Base-by-base conservation (phyloP, 169 alveolate species). In the Babesia bovis region DNA sequence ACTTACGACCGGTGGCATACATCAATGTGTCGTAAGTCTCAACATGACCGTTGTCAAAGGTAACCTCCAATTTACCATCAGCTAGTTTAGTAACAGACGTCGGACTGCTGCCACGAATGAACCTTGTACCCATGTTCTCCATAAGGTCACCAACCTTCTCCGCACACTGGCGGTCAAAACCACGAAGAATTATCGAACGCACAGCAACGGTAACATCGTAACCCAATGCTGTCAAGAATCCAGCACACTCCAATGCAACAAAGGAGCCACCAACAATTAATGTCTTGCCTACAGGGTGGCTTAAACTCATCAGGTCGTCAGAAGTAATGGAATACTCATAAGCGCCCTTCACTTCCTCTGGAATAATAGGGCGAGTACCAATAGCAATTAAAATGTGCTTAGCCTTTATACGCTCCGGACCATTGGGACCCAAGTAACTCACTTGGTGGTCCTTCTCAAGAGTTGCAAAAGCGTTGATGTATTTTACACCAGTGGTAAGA, bases 161-260 rank as follows among this genome's bases (percentile, higher is more conserved):
- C 21, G 97, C 94, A 67, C 97, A 93, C 66, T 94, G 98, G 26
- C 95, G 84, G 82, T 97, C 99, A 69, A 97, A 96, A 28, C 99
- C 99, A 76, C 99, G 92, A 57, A 97, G 90, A 28, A 96, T 72
- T 25, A 95, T 92, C n/a, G 99, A 94, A 41, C 96, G 94, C 44
- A 93, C 94, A 12, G 96, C 71, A 28, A 94, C 94, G 6, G 93
- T 86, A 7, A 91, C 96, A 61, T 97, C 98, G 76, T 73, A 94
- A 2, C 98, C 98, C 42, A 97, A 85, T 6, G 95, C 95, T 47
- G 90, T 90, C 36, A 98, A 77, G 79, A 97, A 96, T 0, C 99
- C 99, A 17, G 99, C 99, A 84, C 99, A 96, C 86, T 98, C 99
- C 28, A 98, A 86, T 12, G 99, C 99, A 10, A 98, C 97, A 84